Percentiles rank a stretch among this genome's conserved stretches.
Conservation (phyloP, 305 asterid species). For the Fraxinus velutina region DNA sequence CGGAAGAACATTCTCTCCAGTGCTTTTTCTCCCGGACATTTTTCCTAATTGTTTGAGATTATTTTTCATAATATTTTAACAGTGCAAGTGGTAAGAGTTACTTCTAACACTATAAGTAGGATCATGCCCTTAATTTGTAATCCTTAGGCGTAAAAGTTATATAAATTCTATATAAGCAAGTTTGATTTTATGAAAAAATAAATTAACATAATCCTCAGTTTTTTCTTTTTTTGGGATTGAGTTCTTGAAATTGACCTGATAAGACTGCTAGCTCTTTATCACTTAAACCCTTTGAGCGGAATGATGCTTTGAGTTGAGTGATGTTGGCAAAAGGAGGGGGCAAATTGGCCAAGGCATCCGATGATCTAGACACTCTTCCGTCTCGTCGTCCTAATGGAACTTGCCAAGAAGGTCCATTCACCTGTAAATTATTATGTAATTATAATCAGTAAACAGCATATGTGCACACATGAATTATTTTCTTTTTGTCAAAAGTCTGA, state of each 20-base stretch:
- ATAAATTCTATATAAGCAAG: too few species aligned
- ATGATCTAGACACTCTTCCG: conserved; percentile 46
- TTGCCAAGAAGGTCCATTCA: conserved; percentile 59
- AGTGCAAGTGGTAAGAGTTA: not conserved
- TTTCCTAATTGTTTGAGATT: not conserved
- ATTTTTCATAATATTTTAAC: not conserved
- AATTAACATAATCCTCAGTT: not conserved
- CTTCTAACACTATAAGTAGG: not conserved
- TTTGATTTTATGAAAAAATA: not conserved
- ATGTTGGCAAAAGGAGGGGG: conserved; percentile 53
- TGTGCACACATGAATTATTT: not conserved
- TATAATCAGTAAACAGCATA: not conserved
- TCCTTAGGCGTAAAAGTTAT: too few species aligned
- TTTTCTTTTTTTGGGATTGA: too few species aligned
- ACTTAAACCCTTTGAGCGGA: conserved; percentile 47
- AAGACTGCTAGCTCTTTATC: conserved; percentile 58
- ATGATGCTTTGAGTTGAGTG: conserved; percentile 42
- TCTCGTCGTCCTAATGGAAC: conserved; percentile 70
- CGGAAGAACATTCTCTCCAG: not conserved
- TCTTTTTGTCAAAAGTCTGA: not conserved
- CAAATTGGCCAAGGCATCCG: conserved; percentile 41
- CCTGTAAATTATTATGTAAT: conserved; percentile 23
- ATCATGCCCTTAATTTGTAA: too few species aligned
- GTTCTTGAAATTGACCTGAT: conserved; percentile 39
- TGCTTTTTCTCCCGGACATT: not conserved